phyloP scores from a whole-genome alignment of 495 filamentous ascomycete species.

The Aspergillus bridgeri region DNA sequence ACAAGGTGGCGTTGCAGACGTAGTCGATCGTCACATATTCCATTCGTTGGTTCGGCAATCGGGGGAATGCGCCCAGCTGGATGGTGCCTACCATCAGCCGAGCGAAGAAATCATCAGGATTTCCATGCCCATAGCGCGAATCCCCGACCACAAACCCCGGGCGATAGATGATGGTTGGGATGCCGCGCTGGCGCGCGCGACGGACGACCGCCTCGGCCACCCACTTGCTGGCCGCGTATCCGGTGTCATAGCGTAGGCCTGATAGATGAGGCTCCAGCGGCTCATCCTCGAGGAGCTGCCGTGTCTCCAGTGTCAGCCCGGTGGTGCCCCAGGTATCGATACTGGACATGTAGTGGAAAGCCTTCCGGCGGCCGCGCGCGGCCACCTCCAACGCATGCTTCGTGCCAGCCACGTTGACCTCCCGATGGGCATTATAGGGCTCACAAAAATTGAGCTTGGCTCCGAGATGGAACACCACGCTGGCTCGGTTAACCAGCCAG shows the following conservation, averaged over 20 bases:
- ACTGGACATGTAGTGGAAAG: constrained; percentile 21
- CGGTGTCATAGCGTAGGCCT: constrained; percentile 11
- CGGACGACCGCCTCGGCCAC: constrained; percentile 19
- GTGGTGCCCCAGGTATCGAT: constrained; percentile 14
- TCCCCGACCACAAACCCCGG: constrained; percentile 24
- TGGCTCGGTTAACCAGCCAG: constrained; percentile 7
- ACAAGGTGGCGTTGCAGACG: constrained; percentile 14
- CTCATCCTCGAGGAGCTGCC: constrained; percentile 13
- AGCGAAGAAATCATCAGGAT: constrained; percentile 21
- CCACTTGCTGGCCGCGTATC: constrained; percentile 21
- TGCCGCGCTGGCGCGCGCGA: constrained; percentile 7
- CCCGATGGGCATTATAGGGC: constrained; percentile 14
- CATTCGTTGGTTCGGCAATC: constrained; percentile 9
- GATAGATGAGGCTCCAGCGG: constrained; percentile 3
- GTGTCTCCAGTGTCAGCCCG: constrained; percentile 3
- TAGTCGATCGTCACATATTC: constrained; percentile 21
- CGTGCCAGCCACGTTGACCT: constrained; percentile 18
- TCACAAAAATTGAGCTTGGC: constrained; percentile 21
- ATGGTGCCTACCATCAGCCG: constrained; percentile 20
- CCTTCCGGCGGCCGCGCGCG: constrained; percentile 12
- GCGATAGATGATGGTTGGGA: constrained; percentile 18
- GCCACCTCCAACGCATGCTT: constrained; percentile 12
- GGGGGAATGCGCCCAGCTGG: constrained; percentile 13
- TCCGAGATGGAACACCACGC: constrained; percentile 15
- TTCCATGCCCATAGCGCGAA: constrained; percentile 8